Percentiles rank a stretch among this genome's conserved stretches.
These are phyloP conservation scores for Entelexis paramagnoliae DNA, from an alignment of 1,139 yeast species.

Conservation along the genomic window DNA sequence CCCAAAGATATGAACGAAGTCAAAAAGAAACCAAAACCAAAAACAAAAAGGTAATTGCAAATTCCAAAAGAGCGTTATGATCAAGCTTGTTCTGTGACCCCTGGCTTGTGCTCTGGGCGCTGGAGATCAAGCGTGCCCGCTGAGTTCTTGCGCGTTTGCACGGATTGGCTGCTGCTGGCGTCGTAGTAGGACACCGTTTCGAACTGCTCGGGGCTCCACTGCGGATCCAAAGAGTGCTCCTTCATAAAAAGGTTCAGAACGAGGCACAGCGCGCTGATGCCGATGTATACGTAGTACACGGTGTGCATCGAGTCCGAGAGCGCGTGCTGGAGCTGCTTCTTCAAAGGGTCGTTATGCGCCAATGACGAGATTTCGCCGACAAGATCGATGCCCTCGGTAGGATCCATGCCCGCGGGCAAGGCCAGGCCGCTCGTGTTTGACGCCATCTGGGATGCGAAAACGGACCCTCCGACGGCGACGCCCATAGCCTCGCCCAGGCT, in stretches of 20 bases:
- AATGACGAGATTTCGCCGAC: constrained; percentile 20
- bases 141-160: neutral
- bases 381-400: constrained; percentile 11
- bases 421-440: constrained; percentile 14
- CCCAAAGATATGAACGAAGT: neutral
- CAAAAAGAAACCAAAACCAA: no score
- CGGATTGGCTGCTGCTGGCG: neutral
- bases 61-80: neutral
- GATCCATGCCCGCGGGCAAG: constrained; percentile 35
- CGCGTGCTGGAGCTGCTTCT: constrained; percentile 17
- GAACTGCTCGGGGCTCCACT: neutral
- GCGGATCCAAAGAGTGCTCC: constrained; percentile 25
- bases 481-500: constrained; percentile 44
- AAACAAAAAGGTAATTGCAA: neutral
- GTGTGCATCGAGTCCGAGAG: constrained; percentile 23
- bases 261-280: constrained; percentile 24
- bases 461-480: constrained; percentile 42
- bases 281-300: constrained; percentile 24
- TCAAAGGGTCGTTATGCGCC: constrained; percentile 16
- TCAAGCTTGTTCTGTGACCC: neutral
- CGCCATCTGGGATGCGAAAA: constrained; percentile 31
- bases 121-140: neutral
- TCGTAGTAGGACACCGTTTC: neutral
- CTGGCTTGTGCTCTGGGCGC: neutral
- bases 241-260: constrained; percentile 23